phyloP scores from a whole-genome alignment of 2,329 filamentous ascomycete genomes.

The Xylaria sp. region DNA sequence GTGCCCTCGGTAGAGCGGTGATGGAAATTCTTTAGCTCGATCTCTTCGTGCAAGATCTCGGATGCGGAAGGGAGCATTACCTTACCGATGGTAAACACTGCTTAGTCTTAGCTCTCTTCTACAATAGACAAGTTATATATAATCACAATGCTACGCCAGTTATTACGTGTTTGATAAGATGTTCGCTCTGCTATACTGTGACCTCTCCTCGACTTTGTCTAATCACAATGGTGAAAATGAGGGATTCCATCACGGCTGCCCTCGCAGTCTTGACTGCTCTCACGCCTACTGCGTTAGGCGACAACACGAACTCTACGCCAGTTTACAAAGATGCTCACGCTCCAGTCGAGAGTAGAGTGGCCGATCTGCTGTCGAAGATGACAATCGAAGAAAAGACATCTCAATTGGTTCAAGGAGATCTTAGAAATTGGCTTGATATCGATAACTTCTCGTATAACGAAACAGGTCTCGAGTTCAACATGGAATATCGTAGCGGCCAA shows the following conservation, averaged over 20 bases:
- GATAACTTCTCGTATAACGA: slow-evolving; percentile 73
- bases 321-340: slow-evolving; percentile 72
- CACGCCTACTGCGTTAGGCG: slow-evolving; percentile 32
- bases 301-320: slow-evolving; percentile 45
- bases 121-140: slow-evolving; percentile 27
- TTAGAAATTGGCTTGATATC: slow-evolving; percentile 78
- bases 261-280: slow-evolving; percentile 38
- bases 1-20: slow-evolving; percentile 14
- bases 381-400: slow-evolving; percentile 78
- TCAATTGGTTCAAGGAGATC: slow-evolving; percentile 75
- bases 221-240: slow-evolving; percentile 39
- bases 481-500: slow-evolving; percentile 71
- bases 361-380: slow-evolving; percentile 77
- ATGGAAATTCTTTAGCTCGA: not conserved
- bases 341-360: slow-evolving; percentile 70
- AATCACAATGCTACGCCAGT: slow-evolving; percentile 18
- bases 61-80: slow-evolving; percentile 21
- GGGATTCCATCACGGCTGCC: slow-evolving; percentile 31
- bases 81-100: slow-evolving; percentile 16
- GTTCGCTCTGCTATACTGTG: not conserved
- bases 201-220: slow-evolving; percentile 10
- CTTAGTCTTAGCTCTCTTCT: slow-evolving; percentile 1
- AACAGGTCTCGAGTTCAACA: slow-evolving; percentile 73
- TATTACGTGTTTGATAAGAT: slow-evolving; percentile 6
- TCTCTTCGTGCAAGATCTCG: slow-evolving; percentile 11